Conservation (phyloP, 164 flowering plant genomes). For the Cinnamomum micranthum region DNA sequence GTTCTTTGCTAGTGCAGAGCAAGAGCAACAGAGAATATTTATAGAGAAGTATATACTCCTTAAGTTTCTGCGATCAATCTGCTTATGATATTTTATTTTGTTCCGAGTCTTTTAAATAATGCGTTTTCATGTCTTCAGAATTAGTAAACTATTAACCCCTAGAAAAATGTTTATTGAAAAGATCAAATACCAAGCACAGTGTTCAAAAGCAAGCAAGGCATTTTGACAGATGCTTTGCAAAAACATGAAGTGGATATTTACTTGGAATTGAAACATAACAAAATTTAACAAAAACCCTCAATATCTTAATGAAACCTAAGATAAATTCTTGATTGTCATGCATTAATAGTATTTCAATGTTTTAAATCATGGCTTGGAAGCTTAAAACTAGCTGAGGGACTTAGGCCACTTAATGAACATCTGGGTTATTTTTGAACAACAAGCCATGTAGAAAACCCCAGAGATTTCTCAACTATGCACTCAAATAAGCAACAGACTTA, state of each 20-base stretch:
- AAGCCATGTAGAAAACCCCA: no score
- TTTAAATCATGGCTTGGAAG: background rate
- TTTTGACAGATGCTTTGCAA: no score
- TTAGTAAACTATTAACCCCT: background rate
- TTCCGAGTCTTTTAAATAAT: background rate
- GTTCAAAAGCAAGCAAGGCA: no score
- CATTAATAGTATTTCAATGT: background rate
- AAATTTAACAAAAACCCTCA: background rate
- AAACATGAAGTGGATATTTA: no score
- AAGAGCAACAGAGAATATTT: slow-evolving; percentile 54
- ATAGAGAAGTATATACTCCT: slow-evolving; percentile 48
- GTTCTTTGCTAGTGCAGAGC: slow-evolving; percentile 69
- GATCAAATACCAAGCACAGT: background rate
- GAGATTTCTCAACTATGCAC: no score
- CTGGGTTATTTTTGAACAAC: no score
- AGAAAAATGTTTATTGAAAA: background rate
- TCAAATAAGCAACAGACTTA: no score
- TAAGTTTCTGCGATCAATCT: background rate
- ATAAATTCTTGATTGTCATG: background rate
- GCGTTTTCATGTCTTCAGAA: background rate
- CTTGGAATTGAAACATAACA: no score
- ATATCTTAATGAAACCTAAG: background rate
- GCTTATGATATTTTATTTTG: background rate
- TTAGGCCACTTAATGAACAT: no score
- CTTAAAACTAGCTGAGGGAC: background rate